Evolutionary conservation across 805 yeast genomes (phyloP).

Genomic region (Spencermartinsiella europaea): DNA sequence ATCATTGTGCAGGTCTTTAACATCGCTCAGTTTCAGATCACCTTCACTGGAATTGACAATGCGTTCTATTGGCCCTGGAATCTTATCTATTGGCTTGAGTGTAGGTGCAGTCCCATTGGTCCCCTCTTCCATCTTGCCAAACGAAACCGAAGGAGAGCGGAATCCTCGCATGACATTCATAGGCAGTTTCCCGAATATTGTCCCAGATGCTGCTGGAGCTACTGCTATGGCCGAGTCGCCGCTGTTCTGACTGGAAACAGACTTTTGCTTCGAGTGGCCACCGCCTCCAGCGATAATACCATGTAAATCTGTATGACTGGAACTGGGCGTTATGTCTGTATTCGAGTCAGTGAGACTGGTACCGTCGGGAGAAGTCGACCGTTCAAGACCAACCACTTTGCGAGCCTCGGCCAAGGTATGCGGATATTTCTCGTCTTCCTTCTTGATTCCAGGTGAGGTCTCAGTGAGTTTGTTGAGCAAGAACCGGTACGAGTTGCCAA

Average conservation of each 20-base stretch:
- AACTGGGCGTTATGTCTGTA: constrained; percentile 1
- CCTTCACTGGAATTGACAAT: constrained; percentile 26
- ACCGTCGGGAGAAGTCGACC: constrained; percentile 8
- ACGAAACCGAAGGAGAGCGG: constrained; percentile 14
- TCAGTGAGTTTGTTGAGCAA: constrained; percentile 25
- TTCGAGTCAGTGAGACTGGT: neutral
- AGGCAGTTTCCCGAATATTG: constrained; percentile 13
- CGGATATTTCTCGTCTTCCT: constrained; percentile 16
- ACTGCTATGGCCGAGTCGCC: neutral
- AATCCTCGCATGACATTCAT: constrained; percentile 18
- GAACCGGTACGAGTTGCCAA: constrained; percentile 31
- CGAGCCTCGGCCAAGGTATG: constrained; percentile 24
- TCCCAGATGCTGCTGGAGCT: neutral
- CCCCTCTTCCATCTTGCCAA: constrained; percentile 1
- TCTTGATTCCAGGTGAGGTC: constrained; percentile 4
- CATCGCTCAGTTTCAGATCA: constrained; percentile 32
- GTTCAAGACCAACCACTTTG: constrained; percentile 21
- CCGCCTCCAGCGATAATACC: constrained; percentile 1
- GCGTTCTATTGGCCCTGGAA: constrained; percentile 21
- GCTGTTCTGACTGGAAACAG: neutral
- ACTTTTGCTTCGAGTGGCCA: constrained; percentile 1
- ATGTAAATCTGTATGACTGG: constrained; percentile 1
- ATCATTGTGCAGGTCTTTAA: constrained; percentile 32
- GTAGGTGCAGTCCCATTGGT: constrained; percentile 3
- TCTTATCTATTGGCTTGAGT: constrained; percentile 2